Percentiles rank a stretch among this genome's conserved stretches.
These are phyloP conservation scores for Eurotiales sp. DNA, from an alignment of 2,329 filamentous ascomycete genomes.

Conservation along the genomic window DNA sequence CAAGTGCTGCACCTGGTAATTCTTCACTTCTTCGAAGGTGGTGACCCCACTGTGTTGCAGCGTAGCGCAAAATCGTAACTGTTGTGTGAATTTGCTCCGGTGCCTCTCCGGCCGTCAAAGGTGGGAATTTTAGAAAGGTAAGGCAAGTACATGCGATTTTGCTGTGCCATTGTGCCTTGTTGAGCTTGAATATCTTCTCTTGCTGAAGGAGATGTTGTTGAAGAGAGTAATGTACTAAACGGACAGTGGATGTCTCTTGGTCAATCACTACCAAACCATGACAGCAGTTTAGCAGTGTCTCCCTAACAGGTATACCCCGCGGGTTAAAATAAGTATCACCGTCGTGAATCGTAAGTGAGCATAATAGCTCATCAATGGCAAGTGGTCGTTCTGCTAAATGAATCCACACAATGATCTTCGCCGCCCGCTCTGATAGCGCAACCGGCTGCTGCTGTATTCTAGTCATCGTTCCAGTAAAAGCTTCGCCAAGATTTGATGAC, in stretches of 20 bases:
- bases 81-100: not conserved
- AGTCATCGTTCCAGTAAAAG: constrained; percentile 2
- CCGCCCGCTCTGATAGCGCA: not conserved
- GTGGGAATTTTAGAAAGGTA: constrained; percentile 3
- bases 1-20: not conserved
- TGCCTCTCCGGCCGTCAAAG: not conserved
- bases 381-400: constrained; percentile 7
- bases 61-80: not conserved
- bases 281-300: constrained; percentile 7
- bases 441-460: constrained; percentile 8
- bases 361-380: constrained; percentile 2
- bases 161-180: constrained; percentile 4
- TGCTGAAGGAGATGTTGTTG: not conserved
- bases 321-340: constrained; percentile 6
- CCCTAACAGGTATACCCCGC: constrained; percentile 2
- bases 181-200: constrained; percentile 5
- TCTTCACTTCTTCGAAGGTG: not conserved
- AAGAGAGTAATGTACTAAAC: constrained; percentile 8
- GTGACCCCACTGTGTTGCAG: not conserved
- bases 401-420: constrained; percentile 4
- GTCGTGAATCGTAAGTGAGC: constrained; percentile 2
- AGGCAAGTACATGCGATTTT: not conserved
- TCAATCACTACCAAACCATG: constrained; percentile 2
- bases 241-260: constrained; percentile 4
- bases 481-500: not conserved